Percentiles rank a stretch among this genome's conserved stretches.
These are phyloP conservation scores for Ophiocordyceps sinensis DNA, from an alignment of 2,329 filamentous ascomycete genomes.

Conservation along the genomic window DNA sequence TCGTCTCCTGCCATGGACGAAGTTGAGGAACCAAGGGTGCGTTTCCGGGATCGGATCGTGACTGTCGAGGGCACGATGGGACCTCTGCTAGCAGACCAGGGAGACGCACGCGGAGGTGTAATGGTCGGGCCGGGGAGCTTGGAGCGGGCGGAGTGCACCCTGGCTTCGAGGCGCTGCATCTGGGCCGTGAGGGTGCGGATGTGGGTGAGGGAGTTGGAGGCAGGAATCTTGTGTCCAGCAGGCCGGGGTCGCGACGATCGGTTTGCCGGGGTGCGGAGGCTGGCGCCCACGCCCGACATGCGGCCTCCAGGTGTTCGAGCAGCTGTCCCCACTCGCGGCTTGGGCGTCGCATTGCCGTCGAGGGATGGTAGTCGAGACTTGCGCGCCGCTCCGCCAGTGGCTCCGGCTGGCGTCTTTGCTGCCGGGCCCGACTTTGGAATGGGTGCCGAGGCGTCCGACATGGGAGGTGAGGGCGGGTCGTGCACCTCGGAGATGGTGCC, in stretches of 20 bases:
- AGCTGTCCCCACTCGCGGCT: slow-evolving; percentile 28
- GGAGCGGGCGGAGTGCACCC: slow-evolving; percentile 81
- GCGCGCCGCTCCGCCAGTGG: slow-evolving; percentile 17
- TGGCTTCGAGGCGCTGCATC: slow-evolving; percentile 90
- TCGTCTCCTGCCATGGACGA: slow-evolving; percentile 38
- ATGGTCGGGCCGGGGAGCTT: slow-evolving; percentile 72
- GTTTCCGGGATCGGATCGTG: slow-evolving; percentile 56
- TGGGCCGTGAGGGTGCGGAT: slow-evolving; percentile 89
- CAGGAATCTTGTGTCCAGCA: slow-evolving; percentile 34
- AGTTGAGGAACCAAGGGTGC: slow-evolving; percentile 41
- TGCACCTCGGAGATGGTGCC: slow-evolving; percentile 49
- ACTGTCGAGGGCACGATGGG: slow-evolving; percentile 32
- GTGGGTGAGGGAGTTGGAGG: slow-evolving; percentile 67
- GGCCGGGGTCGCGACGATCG: slow-evolving; percentile 41
- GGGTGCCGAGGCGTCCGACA: slow-evolving; percentile 68
- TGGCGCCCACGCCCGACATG: slow-evolving; percentile 30
- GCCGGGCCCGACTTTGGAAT: slow-evolving; percentile 37
- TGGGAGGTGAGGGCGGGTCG: slow-evolving; percentile 84
- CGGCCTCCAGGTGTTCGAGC: slow-evolving; percentile 15
- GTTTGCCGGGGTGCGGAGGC: slow-evolving; percentile 29
- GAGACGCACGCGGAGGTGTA: slow-evolving; percentile 71
- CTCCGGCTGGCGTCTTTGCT: slow-evolving; percentile 11
- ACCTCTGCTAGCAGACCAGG: slow-evolving; percentile 29
- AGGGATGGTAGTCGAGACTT: slow-evolving; percentile 40
- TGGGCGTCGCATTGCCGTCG: slow-evolving; percentile 40